Percentiles rank a stretch among this genome's conserved stretches.
Evolutionary conservation across 176 grass and related monocot genomes (phyloP).

Genomic region (Melocanna baccifera): DNA sequence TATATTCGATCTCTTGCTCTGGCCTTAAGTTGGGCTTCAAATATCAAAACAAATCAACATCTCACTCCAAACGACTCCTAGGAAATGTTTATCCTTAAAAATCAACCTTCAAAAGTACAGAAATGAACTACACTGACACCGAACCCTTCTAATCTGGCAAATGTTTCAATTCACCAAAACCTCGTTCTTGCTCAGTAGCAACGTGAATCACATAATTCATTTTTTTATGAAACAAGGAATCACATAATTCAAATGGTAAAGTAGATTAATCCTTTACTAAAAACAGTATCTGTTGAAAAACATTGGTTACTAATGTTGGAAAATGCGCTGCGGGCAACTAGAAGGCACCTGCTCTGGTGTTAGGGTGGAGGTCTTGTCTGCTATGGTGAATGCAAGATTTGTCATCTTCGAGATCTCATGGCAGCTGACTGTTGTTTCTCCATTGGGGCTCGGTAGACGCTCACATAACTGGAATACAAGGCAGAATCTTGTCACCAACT

Average conservation of each 20-base stretch:
- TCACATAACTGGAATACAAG: slow-evolving; percentile 71
- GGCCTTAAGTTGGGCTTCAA: not conserved
- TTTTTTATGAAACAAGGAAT: not conserved
- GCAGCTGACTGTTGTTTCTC: slow-evolving; percentile 78
- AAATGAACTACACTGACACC: not conserved
- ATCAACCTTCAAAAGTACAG: not conserved
- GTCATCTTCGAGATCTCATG: slow-evolving; percentile 74
- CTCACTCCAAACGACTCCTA: not conserved
- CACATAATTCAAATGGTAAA: not conserved
- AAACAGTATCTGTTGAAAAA: not conserved
- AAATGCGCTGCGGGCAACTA: not conserved
- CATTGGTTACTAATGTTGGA: not conserved
- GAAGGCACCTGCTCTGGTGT: slow-evolving; percentile 74
- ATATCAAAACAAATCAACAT: not conserved
- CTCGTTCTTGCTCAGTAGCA: not conserved
- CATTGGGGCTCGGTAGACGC: slow-evolving; percentile 76
- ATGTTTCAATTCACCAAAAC: not conserved
- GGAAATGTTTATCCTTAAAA: not conserved
- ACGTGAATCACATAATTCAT: not conserved
- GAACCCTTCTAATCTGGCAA: not conserved
- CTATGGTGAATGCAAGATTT: slow-evolving; percentile 83
- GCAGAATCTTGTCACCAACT: not conserved
- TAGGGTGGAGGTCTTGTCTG: slow-evolving; percentile 54
- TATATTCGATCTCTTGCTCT: not conserved
- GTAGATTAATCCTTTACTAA: not conserved